Evolutionary conservation across 306 rosid genomes (phyloP).

Genomic region (Corylus avellana): DNA sequence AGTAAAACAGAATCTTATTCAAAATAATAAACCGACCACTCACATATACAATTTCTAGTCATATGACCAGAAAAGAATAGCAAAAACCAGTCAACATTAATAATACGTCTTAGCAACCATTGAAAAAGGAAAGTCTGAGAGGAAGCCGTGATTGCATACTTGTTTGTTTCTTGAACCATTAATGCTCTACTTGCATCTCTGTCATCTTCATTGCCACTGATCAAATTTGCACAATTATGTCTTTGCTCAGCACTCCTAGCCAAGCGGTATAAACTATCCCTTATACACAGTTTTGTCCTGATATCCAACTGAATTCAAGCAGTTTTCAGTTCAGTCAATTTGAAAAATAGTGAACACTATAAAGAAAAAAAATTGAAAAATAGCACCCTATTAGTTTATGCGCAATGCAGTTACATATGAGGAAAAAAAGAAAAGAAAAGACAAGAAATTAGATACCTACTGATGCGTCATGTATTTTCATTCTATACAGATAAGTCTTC

Average conservation of each 20-base stretch:
- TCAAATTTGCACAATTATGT: conserved; percentile 43
- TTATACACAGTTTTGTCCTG: conserved; percentile 75
- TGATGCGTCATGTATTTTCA: not conserved
- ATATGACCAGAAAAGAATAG: not conserved
- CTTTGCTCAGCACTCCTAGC: conserved; percentile 91
- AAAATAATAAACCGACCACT: not conserved
- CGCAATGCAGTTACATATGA: not conserved
- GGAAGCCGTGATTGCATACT: conserved; percentile 41
- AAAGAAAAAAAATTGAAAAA: conserved; percentile 8
- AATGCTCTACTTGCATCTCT: conserved; percentile 41
- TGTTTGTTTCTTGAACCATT: conserved; percentile 48
- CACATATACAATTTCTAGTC: not conserved
- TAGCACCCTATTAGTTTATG: conserved; percentile 1
- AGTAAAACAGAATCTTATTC: not conserved
- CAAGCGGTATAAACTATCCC: conserved; percentile 88
- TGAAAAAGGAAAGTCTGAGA: conserved; percentile 5
- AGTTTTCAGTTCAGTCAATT: conserved; percentile 16
- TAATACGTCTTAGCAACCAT: not conserved
- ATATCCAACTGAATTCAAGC: conserved; percentile 66
- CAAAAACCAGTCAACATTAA: not conserved
- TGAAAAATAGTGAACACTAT: not conserved
- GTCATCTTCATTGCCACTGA: conserved; percentile 47
- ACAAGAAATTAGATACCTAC: not conserved
- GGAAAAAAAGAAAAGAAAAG: not conserved
- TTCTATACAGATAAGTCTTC: not conserved